Conservation (phyloP, 805 yeast genomes). For the Ogataea degrootiae region DNA sequence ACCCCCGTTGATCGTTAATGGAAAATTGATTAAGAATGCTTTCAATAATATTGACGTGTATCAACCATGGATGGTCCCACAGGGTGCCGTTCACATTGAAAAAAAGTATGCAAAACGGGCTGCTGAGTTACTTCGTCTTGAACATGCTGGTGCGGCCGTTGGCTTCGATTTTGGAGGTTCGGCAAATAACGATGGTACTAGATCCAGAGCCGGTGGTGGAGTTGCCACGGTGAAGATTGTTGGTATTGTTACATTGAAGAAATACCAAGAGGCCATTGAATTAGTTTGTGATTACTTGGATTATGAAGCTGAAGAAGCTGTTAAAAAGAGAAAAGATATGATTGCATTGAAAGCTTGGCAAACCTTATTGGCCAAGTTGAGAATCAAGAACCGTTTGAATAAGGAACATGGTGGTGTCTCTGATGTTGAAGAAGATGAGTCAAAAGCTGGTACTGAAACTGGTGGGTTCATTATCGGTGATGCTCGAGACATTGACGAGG, state of each 20-base stretch:
- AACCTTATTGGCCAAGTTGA: slow-evolving; percentile 43
- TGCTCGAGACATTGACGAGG: slow-evolving; percentile 4
- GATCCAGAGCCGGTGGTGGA: slow-evolving; percentile 18
- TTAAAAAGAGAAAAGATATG: slow-evolving; percentile 38
- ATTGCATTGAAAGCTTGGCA: slow-evolving; percentile 53
- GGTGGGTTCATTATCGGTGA: slow-evolving; percentile 19
- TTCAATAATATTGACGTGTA: slow-evolving; percentile 84
- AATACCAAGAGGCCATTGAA: slow-evolving; percentile 55
- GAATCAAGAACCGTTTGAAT: slow-evolving; percentile 44
- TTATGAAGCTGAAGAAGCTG: slow-evolving; percentile 45
- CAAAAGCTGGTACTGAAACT: slow-evolving; percentile 6
- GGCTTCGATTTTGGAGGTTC: slow-evolving; percentile 67
- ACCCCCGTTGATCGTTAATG: slow-evolving; percentile 65
- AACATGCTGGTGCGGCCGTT: slow-evolving; percentile 82
- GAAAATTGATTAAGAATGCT: slow-evolving; percentile 67
- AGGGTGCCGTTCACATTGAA: slow-evolving; percentile 61
- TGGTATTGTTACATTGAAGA: slow-evolving; percentile 71
- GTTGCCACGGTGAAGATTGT: slow-evolving; percentile 58
- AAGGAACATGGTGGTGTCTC: slow-evolving; percentile 42
- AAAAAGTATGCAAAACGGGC: slow-evolving; percentile 59
- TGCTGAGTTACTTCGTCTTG: slow-evolving; percentile 63
- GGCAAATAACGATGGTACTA: slow-evolving; percentile 24
- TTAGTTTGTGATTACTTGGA: slow-evolving; percentile 44
- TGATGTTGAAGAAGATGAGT: slow-evolving; percentile 10
- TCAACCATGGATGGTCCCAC: slow-evolving; percentile 76